Evolutionary conservation across 306 rosid species (phyloP).

Genomic region (Corylus americana): DNA sequence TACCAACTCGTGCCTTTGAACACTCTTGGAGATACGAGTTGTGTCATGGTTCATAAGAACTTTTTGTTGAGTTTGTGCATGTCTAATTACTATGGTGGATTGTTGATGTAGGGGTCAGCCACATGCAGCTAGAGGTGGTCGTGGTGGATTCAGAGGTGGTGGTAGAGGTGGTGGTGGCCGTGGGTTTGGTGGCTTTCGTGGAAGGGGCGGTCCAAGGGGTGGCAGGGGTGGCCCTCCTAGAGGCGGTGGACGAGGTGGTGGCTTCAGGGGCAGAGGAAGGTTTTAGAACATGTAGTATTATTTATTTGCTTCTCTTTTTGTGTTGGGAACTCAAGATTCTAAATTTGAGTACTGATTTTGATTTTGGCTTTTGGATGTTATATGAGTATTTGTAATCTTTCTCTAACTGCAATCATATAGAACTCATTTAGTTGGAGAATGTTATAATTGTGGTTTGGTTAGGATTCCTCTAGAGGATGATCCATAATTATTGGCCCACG

Average conservation of each 20-base stretch:
- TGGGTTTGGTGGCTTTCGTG: constrained; percentile 72
- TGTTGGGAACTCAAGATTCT: constrained; percentile 18
- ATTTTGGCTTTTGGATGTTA: constrained; percentile 14
- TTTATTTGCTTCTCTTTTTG: constrained; percentile 29
- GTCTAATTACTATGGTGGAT: constrained; percentile 13
- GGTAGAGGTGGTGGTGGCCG: constrained; percentile 44
- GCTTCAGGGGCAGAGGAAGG: constrained; percentile 94
- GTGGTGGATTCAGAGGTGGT: constrained; percentile 66
- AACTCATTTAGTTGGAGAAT: not conserved
- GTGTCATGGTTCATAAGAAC: not conserved
- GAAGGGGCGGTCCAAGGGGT: constrained; percentile 83
- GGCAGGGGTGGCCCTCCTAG: constrained; percentile 76
- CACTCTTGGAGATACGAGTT: not conserved
- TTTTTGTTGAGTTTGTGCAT: not conserved
- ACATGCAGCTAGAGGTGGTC: constrained; percentile 54
- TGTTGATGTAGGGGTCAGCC: constrained; percentile 67
- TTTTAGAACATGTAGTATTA: constrained; percentile 42
- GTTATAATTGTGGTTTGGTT: not conserved
- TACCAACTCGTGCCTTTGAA: not conserved
- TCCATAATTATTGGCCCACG: not conserved
- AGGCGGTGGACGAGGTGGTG: constrained; percentile 76
- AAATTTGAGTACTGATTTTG: constrained; percentile 20
- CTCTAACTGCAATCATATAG: not conserved
- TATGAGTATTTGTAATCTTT: constrained; percentile 21
- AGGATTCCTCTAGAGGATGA: not conserved